phyloP scores from a whole-genome alignment of 345 rosid species.

The Gossypium australe region DNA sequence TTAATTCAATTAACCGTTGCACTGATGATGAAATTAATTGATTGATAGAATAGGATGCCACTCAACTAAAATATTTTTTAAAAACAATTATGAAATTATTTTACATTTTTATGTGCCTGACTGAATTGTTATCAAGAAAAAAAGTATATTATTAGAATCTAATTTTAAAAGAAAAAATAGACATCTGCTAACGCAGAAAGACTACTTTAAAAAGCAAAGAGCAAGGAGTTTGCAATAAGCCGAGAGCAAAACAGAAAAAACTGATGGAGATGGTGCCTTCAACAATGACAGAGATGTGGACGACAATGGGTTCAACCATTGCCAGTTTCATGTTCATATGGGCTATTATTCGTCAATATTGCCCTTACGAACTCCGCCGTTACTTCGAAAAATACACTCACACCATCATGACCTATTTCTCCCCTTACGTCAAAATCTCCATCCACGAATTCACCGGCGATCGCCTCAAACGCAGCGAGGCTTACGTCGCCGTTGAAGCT shows the following conservation, averaged over 20 bases:
- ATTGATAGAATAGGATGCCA: too few relatives aligned
- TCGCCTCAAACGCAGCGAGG: slow-evolving; percentile 21
- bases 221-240: too few relatives aligned
- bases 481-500: slow-evolving; percentile 23
- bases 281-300: slow-evolving; percentile 42
- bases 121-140: too few relatives aligned
- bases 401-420: slow-evolving; percentile 2
- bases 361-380: slow-evolving; percentile 40
- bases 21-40: too few relatives aligned
- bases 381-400: slow-evolving; percentile 31
- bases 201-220: too few relatives aligned
- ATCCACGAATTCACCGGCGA: slow-evolving; percentile 26
- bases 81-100: too few relatives aligned
- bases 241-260: neutral
- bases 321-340: slow-evolving; percentile 56
- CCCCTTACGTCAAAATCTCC: slow-evolving; percentile 28
- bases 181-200: too few relatives aligned
- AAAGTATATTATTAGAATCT: too few relatives aligned
- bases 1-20: too few relatives aligned
- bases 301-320: slow-evolving; percentile 52
- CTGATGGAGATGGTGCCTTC: slow-evolving; percentile 1
- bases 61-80: too few relatives aligned
- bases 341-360: slow-evolving; percentile 46
- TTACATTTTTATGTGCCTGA: too few relatives aligned
- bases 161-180: too few relatives aligned